Conservation (phyloP, 495 filamentous ascomycete genomes). For the Talaromyces ruber region DNA sequence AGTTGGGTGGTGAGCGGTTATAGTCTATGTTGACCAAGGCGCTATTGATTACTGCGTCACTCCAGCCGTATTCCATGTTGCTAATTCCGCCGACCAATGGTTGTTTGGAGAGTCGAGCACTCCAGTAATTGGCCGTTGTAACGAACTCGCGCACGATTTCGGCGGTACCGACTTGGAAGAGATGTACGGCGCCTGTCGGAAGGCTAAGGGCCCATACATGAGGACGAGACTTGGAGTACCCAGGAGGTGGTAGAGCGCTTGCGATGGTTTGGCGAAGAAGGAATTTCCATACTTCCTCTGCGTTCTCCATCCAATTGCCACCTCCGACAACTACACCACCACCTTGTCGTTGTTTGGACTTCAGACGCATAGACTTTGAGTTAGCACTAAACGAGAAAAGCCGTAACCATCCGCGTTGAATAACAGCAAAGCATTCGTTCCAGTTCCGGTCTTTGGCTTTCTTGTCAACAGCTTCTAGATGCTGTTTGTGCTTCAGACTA, state of each 20-base stretch:
- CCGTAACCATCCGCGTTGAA: slow-evolving; percentile 92
- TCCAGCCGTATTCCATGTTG: slow-evolving; percentile 98
- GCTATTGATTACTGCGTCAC: slow-evolving; percentile 75
- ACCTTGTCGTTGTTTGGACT: slow-evolving; percentile 45
- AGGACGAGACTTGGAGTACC: slow-evolving; percentile 83
- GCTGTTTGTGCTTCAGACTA: slow-evolving; percentile 91
- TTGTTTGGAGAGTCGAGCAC: slow-evolving; percentile 84
- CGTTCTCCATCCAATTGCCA: slow-evolving; percentile 95
- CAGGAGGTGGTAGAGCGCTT: slow-evolving; percentile 78
- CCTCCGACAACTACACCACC: slow-evolving; percentile 71
- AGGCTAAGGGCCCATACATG: slow-evolving; percentile 95
- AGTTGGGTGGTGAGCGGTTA: slow-evolving; percentile 28
- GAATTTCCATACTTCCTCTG: slow-evolving; percentile 78
- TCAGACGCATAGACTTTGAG: slow-evolving; percentile 63
- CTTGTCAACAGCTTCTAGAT: slow-evolving; percentile 82
- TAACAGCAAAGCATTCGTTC: slow-evolving; percentile 95
- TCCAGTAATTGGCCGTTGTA: slow-evolving; percentile 95
- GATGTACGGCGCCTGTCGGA: slow-evolving; percentile 86
- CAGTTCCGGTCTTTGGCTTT: slow-evolving; percentile 87
- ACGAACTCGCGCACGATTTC: slow-evolving; percentile 96
- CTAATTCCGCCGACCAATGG: slow-evolving; percentile 86
- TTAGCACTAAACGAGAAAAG: slow-evolving; percentile 83
- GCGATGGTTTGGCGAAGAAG: slow-evolving; percentile 88
- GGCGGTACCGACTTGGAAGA: slow-evolving; percentile 93
- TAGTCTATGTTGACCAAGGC: slow-evolving; percentile 50